Base-by-base conservation (phyloP, 2,329 filamentous ascomycete genomes). In the Calonectria hongkongensis region DNA sequence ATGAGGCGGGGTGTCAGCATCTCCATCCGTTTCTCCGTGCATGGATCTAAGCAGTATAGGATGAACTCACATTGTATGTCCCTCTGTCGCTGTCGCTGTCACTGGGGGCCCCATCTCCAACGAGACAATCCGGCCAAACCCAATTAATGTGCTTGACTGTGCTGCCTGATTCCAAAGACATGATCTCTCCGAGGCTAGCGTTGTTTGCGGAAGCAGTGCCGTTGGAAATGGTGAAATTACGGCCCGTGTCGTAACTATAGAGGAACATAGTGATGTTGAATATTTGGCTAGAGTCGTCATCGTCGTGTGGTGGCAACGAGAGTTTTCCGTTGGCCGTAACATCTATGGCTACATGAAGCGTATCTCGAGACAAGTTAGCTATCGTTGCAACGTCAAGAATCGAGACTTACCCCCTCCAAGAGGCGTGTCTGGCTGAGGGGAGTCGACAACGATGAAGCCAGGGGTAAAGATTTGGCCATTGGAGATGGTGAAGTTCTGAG, bases 111-210 rank as follows among this genome's bases (percentile, higher is more conserved):
- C 90, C 91, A 63, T 92, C 85, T 21, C 92, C 92, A 3, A 91
- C 90, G 0, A 94, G 85, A 77, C 93, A 94, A 71, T 89, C 88
- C 0, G 93, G 93, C 92, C 92, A 94, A 25, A 89, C 85, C 91
- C 93, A 94, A 79, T 92, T 92, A 73, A 94, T 88, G 80, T 94
- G 92, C 81, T 94, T 94, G 51, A 94, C 93, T 0, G 93, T 94
- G 79, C 92, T 93, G 4, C 89, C 89, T 0, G 88, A 83, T 79
- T 94, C 92, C 74, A 92, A 90, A 33, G 84, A 81, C 85, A 94
- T 89, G 68, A 94, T 92, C 63, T 92, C 86, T 82, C 76, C 77
- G 15, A 79, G 54, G 51, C 88, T 92, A 9, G 88, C 89, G 66
- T 88, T 87, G 68, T 86, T 85, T 9, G 82, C 81, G 4, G 86